Conservation (phyloP, 768 basidiomycete species). For the Rhodotorula sphaerocarpa region DNA sequence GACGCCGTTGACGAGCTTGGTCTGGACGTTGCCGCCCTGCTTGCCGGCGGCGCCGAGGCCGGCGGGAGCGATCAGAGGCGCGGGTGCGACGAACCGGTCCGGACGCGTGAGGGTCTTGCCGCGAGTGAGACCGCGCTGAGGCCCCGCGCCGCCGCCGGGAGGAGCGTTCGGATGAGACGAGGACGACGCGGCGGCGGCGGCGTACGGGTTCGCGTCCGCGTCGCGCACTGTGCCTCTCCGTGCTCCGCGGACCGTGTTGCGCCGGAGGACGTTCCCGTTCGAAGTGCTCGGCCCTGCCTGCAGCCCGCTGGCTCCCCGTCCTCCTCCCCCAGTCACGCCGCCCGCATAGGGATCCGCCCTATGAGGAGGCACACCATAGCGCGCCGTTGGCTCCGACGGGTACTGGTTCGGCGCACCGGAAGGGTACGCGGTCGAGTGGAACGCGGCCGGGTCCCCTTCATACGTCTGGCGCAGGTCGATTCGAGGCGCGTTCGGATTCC, state of each 20-base stretch:
- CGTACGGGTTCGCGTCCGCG: constrained; percentile 16
- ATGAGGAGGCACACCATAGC: constrained; percentile 1
- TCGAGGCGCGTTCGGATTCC: constrained; percentile 7
- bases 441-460: constrained; percentile 17
- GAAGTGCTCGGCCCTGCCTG: too few relatives aligned
- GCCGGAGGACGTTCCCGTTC: constrained; percentile 10
- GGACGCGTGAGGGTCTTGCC: constrained; percentile 89
- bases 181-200: too few relatives aligned
- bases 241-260: constrained; percentile 29
- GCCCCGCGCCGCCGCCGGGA: neutral
- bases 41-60: constrained; percentile 41
- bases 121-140: constrained; percentile 22
- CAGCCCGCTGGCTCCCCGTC: too few relatives aligned
- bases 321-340: too few relatives aligned
- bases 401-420: neutral
- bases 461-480: constrained; percentile 12
- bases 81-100: constrained; percentile 86
- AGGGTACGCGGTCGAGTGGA: constrained; percentile 27
- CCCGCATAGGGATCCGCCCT: too few relatives aligned
- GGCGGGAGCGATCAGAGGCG: constrained; percentile 84
- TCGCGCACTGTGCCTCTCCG: constrained; percentile 29
- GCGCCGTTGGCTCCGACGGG: constrained; percentile 5
- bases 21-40: constrained; percentile 22
- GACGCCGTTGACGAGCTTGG: constrained; percentile 34
- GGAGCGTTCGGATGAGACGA: too few relatives aligned